These are phyloP conservation scores for Cylindrotheca fusiformis DNA, from an alignment of 108 stramenopile genomes.

Conservation along the genomic window DNA sequence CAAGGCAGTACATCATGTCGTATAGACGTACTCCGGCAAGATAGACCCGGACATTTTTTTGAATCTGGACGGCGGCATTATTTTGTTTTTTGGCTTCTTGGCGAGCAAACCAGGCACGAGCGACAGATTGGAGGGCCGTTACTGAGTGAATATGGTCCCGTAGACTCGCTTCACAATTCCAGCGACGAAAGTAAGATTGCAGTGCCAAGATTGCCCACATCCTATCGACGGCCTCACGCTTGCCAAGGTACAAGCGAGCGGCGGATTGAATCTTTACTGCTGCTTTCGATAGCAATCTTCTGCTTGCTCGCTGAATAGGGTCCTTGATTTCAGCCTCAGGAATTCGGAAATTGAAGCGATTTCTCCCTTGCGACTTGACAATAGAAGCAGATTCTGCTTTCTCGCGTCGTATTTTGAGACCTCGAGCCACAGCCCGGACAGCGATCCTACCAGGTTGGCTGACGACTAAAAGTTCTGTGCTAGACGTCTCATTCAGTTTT, in stretches of 20 bases:
- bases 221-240: slow-evolving; percentile 56
- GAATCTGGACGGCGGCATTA: slow-evolving; percentile 62
- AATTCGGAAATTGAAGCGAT: slow-evolving; percentile 28
- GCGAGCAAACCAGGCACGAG: slow-evolving; percentile 67
- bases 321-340: slow-evolving; percentile 59
- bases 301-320: slow-evolving; percentile 78
- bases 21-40: slow-evolving; percentile 58
- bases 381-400: too few relatives aligned
- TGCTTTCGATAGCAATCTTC: slow-evolving; percentile 67
- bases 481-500: not conserved
- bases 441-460: slow-evolving; percentile 17
- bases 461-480: not conserved
- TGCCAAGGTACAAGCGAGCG: slow-evolving; percentile 64
- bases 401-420: not conserved
- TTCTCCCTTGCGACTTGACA: slow-evolving; percentile 11
- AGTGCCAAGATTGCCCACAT: slow-evolving; percentile 78
- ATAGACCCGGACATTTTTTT: slow-evolving; percentile 66
- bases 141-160: slow-evolving; percentile 51
- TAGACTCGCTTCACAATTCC: slow-evolving; percentile 62
- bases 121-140: slow-evolving; percentile 55
- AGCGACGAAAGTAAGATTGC: slow-evolving; percentile 72
- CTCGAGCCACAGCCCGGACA: slow-evolving; percentile 18
- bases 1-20: slow-evolving; percentile 62
- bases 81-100: slow-evolving; percentile 49
- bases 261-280: slow-evolving; percentile 80